Percentiles rank a stretch among this genome's conserved stretches.
These are phyloP conservation scores for Drechslerella dactyloides DNA, from an alignment of 2,329 filamentous ascomycete species.

Conservation along the genomic window DNA sequence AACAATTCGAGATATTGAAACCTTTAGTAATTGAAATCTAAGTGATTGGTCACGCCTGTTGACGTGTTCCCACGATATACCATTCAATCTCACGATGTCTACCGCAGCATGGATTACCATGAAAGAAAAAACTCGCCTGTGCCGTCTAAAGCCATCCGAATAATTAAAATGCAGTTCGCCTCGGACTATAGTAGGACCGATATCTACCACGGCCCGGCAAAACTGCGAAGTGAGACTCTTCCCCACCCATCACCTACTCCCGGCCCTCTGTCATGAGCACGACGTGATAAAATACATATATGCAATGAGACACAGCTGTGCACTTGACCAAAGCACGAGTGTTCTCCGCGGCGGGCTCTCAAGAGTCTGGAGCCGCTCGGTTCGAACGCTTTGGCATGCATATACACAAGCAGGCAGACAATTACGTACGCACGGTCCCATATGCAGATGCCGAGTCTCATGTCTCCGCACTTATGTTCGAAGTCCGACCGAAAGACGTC, in stretches of 20 bases:
- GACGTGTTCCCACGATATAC: not conserved
- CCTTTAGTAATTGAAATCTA: not conserved
- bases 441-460: not conserved
- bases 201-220: conserved; percentile 5
- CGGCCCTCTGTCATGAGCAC: not conserved
- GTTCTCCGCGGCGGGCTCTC: not conserved
- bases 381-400: not conserved
- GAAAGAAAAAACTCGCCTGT: not conserved
- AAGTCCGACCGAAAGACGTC: not conserved
- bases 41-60: not conserved
- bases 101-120: not conserved
- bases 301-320: not conserved
- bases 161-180: conserved; percentile 2
- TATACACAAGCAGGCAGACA: not conserved
- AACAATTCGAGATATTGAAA: not conserved
- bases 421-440: not conserved
- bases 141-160: not conserved
- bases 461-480: not conserved
- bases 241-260: not conserved
- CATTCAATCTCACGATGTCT: not conserved
- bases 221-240: not conserved
- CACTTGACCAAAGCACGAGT: not conserved
- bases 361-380: not conserved
- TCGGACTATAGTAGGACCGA: not conserved
- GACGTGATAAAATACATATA: not conserved